Evolutionary conservation across 495 filamentous ascomycete species (phyloP), one percentile per base, ranked within the genome.

Genomic region (Tuber brumale): DNA sequence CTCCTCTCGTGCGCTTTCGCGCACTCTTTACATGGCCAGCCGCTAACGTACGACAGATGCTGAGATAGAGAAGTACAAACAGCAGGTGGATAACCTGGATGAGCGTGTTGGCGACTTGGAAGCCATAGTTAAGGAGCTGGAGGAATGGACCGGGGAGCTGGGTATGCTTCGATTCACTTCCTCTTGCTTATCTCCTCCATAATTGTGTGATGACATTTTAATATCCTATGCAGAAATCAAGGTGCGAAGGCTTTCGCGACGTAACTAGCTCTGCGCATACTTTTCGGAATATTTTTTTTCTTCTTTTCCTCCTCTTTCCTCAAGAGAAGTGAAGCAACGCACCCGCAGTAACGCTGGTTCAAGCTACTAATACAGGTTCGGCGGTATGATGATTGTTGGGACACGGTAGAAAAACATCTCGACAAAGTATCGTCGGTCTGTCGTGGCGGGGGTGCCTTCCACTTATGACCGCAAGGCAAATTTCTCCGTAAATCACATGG

Each of bases 81-180:
- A 71, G 44, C 81, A 83, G 57, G 82, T 83, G n/a, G 82, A 83
- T 73, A 77, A 78, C 9, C 74, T 83, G 39, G 81, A 83, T 41
- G 81, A 79, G 57, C 72, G 81, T 10, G 82, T 83, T 21, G 76
- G 76, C 7, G 81, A 83, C 43, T 27, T 83, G n/a, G 82, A 83
- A 77, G 76, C 74, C 1, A 76, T 83, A 57, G 79, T 83, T 69
- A 81, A 70, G 61, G 82, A 83, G 73, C 75, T 83, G 0, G 82
- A 83, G 44, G 82, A 83, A 74, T 83, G 82, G 82, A 83, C 82
- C 12, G 82, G 81, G 18, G 82, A 83, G 74, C 75, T 83, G 18
- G 82, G 82, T 83, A 75, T 66, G 72, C 57, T 35, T 72, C 18
- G 21, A 35, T 44, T 42, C 45, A 35, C 5, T 5, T 14, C 57